Evolutionary conservation across 768 basidiomycete genomes (phyloP).

Genomic region (Trametes cubensis): DNA sequence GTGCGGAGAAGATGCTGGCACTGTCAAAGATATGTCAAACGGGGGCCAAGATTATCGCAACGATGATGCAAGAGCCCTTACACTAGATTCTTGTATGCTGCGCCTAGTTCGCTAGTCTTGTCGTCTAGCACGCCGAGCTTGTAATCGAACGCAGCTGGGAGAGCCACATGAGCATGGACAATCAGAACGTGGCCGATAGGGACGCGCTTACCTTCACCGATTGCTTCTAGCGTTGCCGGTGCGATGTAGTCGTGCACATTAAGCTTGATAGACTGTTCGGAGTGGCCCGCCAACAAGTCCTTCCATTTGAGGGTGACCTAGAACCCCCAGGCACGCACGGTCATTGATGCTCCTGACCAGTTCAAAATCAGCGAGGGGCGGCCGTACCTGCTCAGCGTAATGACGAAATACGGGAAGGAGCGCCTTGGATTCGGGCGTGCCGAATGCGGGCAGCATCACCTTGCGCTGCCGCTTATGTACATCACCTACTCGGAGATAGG

Average conservation of each 20-base stretch:
- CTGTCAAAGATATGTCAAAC: conserved; percentile 30
- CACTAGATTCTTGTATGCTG: conserved; percentile 53
- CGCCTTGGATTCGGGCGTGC: conserved; percentile 45
- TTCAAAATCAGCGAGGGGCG: background rate
- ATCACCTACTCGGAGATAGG: conserved; percentile 20
- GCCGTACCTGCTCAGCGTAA: conserved; percentile 29
- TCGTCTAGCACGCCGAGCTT: conserved; percentile 57
- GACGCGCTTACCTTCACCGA: conserved; percentile 38
- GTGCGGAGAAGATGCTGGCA: conserved; percentile 52
- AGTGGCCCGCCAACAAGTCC: conserved; percentile 48
- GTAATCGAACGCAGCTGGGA: conserved; percentile 45
- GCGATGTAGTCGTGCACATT: conserved; percentile 52
- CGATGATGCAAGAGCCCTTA: conserved; percentile 5
- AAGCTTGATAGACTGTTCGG: conserved; percentile 44
- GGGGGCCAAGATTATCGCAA: background rate
- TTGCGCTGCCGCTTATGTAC: conserved; percentile 37
- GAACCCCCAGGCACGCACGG: background rate
- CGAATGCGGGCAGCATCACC: conserved; percentile 41
- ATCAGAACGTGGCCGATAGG: background rate
- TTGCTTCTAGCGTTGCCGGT: conserved; percentile 42
- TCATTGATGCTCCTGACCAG: background rate
- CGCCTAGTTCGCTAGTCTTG: conserved; percentile 53
- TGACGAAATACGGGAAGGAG: conserved; percentile 29
- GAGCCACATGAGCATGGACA: background rate
- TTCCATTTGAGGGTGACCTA: conserved; percentile 56